Evolutionary conservation across 208 protist genomes (phyloP).

Genomic region (Leishmania gerbilli): DNA sequence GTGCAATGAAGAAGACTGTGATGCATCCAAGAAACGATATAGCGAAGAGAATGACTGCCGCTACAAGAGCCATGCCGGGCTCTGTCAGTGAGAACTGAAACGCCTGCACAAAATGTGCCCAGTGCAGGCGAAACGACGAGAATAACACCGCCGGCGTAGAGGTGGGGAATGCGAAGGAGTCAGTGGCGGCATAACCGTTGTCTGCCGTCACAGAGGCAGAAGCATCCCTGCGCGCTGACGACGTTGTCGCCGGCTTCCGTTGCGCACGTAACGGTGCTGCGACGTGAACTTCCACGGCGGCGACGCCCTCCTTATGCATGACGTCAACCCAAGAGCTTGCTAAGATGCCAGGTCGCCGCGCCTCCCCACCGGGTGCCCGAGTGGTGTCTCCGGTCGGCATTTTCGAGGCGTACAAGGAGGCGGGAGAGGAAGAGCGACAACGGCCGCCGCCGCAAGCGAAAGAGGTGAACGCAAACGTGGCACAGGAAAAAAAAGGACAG

Average conservation of each 20-base stretch:
- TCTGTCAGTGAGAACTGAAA: constrained; percentile 25
- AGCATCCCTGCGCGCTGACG: not conserved
- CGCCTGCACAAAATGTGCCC: constrained; percentile 5
- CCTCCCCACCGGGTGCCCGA: not conserved
- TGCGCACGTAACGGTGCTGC: not conserved
- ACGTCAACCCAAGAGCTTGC: not conserved
- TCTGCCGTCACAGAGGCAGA: not conserved
- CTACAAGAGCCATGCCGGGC: constrained; percentile 26
- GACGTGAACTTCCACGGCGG: constrained; percentile 2
- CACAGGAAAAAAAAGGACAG: not conserved
- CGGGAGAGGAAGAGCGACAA: not conserved
- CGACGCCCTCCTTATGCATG: not conserved
- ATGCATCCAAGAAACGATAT: constrained; percentile 12
- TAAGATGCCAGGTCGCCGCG: not conserved
- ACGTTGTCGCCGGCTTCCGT: not conserved
- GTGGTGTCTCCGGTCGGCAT: constrained; percentile 11
- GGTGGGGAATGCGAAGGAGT: not conserved
- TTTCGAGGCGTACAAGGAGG: not conserved
- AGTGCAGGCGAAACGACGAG: not conserved
- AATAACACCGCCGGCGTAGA: not conserved
- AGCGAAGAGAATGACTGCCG: constrained; percentile 13
- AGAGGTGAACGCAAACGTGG: not conserved
- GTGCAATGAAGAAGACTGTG: constrained; percentile 15
- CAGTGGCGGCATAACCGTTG: not conserved
- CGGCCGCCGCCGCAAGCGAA: not conserved